These are phyloP conservation scores for Tolypocladium amazonense DNA, from an alignment of 2,329 filamentous ascomycete species.

Conservation along the genomic window DNA sequence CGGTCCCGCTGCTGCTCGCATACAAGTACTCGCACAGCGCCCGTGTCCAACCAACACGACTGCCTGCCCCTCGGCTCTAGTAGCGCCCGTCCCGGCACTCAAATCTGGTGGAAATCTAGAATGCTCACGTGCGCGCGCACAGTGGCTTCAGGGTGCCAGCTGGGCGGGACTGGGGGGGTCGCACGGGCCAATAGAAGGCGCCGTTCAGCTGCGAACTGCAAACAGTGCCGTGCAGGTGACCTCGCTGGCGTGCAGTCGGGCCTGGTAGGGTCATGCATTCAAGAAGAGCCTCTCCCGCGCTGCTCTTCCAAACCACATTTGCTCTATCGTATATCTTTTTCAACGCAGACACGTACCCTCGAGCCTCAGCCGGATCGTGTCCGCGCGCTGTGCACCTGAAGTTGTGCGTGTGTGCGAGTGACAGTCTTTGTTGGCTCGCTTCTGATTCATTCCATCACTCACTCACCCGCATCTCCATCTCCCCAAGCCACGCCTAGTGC, in stretches of 20 bases:
- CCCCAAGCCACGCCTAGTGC: not conserved
- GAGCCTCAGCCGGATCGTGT: not conserved
- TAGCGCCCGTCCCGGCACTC: not conserved
- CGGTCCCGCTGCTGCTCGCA: not conserved
- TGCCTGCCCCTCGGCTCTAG: not conserved
- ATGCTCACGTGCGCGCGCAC: conserved; percentile 7
- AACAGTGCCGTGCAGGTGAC: conserved; percentile 12
- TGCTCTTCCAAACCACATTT: not conserved
- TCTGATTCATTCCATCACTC: not conserved
- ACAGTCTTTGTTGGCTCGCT: not conserved
- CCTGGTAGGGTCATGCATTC: not conserved
- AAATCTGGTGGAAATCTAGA: not conserved
- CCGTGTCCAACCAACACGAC: too few relatives aligned
- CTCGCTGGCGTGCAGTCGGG: conserved; percentile 6
- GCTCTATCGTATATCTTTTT: not conserved
- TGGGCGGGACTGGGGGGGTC: conserved; percentile 5
- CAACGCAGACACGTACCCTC: not conserved
- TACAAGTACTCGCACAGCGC: too few relatives aligned
- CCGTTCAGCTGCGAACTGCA: conserved; percentile 4
- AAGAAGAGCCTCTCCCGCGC: not conserved
- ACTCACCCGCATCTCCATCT: not conserved
- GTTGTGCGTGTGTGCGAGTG: not conserved
- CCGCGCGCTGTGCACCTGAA: not conserved
- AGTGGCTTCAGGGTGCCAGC: conserved; percentile 4
- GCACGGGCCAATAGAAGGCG: conserved; percentile 4